These are phyloP conservation scores for Breviolum minutum DNA, from an alignment of 73 alveolate species.

Conservation along the genomic window DNA sequence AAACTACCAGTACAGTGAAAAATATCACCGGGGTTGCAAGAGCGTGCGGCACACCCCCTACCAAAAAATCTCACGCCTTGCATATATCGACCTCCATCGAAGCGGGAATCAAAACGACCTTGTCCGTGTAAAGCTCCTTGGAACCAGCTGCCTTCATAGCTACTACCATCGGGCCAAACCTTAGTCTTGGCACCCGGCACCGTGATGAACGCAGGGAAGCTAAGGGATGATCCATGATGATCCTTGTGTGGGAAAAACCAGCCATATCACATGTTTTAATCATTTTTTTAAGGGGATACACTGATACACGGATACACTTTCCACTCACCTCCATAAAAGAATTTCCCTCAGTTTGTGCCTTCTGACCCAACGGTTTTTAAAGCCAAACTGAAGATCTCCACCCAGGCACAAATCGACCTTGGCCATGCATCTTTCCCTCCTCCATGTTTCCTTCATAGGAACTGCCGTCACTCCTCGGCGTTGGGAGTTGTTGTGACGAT, in stretches of 20 bases:
- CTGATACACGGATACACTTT: too few species aligned
- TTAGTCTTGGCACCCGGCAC: too few species aligned
- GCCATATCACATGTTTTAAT: too few species aligned
- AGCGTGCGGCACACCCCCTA: background rate
- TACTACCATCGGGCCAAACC: constrained; percentile 93
- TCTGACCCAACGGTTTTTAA: background rate
- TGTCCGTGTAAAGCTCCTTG: constrained; percentile 71
- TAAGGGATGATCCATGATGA: too few species aligned
- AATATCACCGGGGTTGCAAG: too few species aligned
- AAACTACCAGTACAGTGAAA: too few species aligned
- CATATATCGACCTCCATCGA: constrained; percentile 89
- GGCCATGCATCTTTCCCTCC: constrained; percentile 89
- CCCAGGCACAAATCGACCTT: constrained; percentile 67
- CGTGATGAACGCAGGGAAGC: too few species aligned
- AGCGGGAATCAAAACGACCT: constrained; percentile 81
- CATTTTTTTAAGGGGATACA: too few species aligned
- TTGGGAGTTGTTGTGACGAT: too few species aligned
- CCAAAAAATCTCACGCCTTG: constrained; percentile 73
- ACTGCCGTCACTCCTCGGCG: constrained; percentile 93
- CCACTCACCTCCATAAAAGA: too few species aligned
- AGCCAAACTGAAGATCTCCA: background rate
- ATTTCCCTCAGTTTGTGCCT: too few species aligned
- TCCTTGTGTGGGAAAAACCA: too few species aligned
- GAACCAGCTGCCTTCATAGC: constrained; percentile 90
- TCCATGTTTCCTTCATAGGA: constrained; percentile 93